Evolutionary conservation across 768 basidiomycete genomes (phyloP).

Genomic region (Filobasidium floriforme): DNA sequence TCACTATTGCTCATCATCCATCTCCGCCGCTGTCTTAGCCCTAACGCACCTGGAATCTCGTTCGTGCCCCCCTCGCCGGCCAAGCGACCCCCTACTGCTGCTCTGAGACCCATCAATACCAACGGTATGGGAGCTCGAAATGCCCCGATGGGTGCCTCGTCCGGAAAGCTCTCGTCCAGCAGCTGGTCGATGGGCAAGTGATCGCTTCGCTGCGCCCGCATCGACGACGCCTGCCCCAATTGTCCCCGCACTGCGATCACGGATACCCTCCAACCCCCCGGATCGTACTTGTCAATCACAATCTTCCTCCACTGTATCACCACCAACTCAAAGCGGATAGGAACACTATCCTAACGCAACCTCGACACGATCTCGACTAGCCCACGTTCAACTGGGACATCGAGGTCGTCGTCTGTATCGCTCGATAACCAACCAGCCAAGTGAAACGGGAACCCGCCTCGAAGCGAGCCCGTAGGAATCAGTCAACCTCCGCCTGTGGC

Average conservation of each 20-base stretch:
- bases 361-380: no score
- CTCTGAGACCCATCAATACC: slow-evolving; percentile 16
- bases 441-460: neutral
- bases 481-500: neutral
- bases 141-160: neutral
- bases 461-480: neutral
- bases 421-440: no score
- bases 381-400: no score
- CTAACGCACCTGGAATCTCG: slow-evolving; percentile 20
- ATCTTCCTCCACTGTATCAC: neutral
- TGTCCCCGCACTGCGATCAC: neutral
- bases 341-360: no score
- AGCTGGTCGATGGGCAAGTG: neutral
- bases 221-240: no score
- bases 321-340: neutral
- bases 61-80: slow-evolving; percentile 20
- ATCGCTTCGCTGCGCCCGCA: neutral
- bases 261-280: neutral
- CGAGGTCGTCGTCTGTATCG: no score
- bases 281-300: neutral
- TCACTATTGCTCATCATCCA: neutral
- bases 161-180: neutral
- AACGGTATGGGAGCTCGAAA: neutral
- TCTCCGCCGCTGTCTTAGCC: neutral
- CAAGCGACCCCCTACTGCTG: slow-evolving; percentile 14